Evolutionary conservation across 2,329 filamentous ascomycete species (phyloP).

Genomic region (Chaetomium sp.): DNA sequence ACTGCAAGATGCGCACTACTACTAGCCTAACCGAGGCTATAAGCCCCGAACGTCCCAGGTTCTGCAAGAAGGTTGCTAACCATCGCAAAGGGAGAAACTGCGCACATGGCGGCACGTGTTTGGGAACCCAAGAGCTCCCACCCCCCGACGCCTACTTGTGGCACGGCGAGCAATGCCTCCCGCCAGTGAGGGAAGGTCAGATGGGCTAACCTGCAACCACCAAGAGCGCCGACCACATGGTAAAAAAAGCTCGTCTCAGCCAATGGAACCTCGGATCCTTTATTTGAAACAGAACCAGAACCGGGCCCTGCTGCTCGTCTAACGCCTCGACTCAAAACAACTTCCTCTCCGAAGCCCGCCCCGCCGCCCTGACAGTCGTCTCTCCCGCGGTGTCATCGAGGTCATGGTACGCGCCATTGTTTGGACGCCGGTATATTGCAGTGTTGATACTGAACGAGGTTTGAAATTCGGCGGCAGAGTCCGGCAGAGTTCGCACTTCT

Average conservation of each 20-base stretch:
- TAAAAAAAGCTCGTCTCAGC: slow-evolving; percentile 4
- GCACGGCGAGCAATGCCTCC: slow-evolving; percentile 26
- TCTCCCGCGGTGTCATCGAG: background rate
- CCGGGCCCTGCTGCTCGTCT: background rate
- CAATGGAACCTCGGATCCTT: slow-evolving; percentile 5
- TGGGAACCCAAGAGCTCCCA: slow-evolving; percentile 11
- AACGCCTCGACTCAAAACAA: background rate
- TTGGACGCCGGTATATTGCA: background rate
- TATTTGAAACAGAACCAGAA: slow-evolving; percentile 12
- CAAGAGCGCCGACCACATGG: slow-evolving; percentile 11
- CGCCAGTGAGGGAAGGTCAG: slow-evolving; percentile 12
- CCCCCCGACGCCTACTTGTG: slow-evolving; percentile 20
- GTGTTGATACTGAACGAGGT: background rate
- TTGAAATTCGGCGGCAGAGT: background rate
- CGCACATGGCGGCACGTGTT: slow-evolving; percentile 11
- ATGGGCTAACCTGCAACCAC: background rate
- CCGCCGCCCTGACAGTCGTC: background rate
- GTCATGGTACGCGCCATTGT: background rate
- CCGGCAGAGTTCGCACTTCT: background rate
- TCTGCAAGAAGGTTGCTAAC: background rate
- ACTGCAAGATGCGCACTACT: background rate
- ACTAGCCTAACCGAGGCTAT: background rate
- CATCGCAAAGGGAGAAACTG: background rate
- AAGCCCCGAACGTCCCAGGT: background rate
- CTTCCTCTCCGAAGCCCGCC: background rate